phyloP scores from a whole-genome alignment of 768 basidiomycete genomes.

The Amanita muscaria region DNA sequence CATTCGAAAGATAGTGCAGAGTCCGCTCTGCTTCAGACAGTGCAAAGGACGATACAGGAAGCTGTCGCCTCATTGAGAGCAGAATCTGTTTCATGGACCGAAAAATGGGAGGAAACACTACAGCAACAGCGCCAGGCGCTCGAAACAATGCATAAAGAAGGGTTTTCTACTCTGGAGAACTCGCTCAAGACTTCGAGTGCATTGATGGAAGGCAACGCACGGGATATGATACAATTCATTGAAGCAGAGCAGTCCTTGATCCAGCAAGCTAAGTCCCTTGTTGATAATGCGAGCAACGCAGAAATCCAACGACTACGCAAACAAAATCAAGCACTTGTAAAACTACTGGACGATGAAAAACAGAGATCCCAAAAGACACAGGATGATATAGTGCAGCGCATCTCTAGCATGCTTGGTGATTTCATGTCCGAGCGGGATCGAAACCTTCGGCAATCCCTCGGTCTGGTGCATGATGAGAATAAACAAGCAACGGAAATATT shows the following conservation, averaged over 20 bases:
- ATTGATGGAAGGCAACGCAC: slow-evolving; percentile 51
- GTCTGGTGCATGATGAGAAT: slow-evolving; percentile 47
- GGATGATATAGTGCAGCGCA: slow-evolving; percentile 64
- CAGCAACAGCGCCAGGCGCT: slow-evolving; percentile 39
- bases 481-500: slow-evolving; percentile 43
- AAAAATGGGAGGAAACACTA: slow-evolving; percentile 39
- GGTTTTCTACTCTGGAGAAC: slow-evolving; percentile 45
- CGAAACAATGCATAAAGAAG: slow-evolving; percentile 31
- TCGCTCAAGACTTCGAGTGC: slow-evolving; percentile 50
- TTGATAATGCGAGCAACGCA: slow-evolving; percentile 28
- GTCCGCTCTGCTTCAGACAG: slow-evolving; percentile 37
- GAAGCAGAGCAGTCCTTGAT: slow-evolving; percentile 44
- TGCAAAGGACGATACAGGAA: slow-evolving; percentile 43
- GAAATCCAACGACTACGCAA: slow-evolving; percentile 25
- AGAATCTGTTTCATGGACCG: slow-evolving; percentile 48
- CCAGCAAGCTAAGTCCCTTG: slow-evolving; percentile 38
- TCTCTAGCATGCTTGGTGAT: slow-evolving; percentile 62
- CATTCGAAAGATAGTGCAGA: slow-evolving; percentile 48
- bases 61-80: slow-evolving; percentile 42
- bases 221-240: slow-evolving; percentile 50
- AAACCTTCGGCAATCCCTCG: slow-evolving; percentile 51
- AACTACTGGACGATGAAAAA: slow-evolving; percentile 60
- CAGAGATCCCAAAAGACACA: slow-evolving; percentile 57
- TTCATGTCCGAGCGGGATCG: slow-evolving; percentile 64
- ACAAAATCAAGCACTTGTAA: slow-evolving; percentile 60